phyloP scores from a whole-genome alignment of 1,284 basidiomycete species.

The Heliocybe sulcata region DNA sequence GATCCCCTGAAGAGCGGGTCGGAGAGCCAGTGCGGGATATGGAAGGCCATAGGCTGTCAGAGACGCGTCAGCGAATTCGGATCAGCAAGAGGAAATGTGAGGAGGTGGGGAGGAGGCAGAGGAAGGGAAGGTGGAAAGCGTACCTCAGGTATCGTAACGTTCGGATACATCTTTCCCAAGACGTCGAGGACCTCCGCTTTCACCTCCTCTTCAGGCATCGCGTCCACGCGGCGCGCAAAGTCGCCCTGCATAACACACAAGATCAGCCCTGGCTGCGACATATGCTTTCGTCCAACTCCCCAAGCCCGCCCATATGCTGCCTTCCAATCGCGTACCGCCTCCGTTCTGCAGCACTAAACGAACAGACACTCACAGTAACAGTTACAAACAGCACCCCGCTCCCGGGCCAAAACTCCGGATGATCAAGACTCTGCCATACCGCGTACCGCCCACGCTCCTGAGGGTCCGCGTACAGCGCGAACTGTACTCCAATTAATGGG shows the following conservation, averaged over 20 bases:
- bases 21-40: constrained; percentile 47
- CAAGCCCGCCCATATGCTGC: too few relatives aligned
- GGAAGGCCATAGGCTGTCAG: constrained; percentile 40
- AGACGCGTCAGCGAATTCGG: constrained; percentile 13
- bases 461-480: constrained; percentile 54
- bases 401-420: constrained; percentile 49
- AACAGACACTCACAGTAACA: constrained; percentile 40
- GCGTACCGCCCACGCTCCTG: constrained; percentile 56
- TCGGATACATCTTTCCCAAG: constrained; percentile 50
- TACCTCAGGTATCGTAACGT: constrained; percentile 34
- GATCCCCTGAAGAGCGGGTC: constrained; percentile 57
- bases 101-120: background rate
- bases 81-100: background rate
- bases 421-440: constrained; percentile 66
- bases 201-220: constrained; percentile 38
- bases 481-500: constrained; percentile 27
- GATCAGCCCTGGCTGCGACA: too few relatives aligned
- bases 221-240: constrained; percentile 49
- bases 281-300: too few relatives aligned
- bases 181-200: constrained; percentile 47
- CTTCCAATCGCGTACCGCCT: too few relatives aligned
- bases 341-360: too few relatives aligned
- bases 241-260: constrained; percentile 34
- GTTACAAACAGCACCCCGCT: constrained; percentile 60
- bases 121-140: background rate